Base-by-base conservation (phyloP, 306 rosid species). In the Arachis stenosperma region DNA sequence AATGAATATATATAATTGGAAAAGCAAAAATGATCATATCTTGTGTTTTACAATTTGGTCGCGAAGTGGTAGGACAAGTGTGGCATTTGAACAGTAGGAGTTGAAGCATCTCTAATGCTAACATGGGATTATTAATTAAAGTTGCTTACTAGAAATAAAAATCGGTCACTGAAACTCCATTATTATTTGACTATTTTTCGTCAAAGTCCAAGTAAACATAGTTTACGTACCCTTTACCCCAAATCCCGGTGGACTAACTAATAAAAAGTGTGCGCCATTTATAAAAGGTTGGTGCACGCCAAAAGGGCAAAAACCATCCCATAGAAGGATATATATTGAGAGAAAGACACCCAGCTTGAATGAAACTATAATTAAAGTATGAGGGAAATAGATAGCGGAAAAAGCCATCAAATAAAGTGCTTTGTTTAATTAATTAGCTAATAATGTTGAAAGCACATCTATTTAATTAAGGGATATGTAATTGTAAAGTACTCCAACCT, bases 171-270 rank as follows among this genome's bases (percentile, higher is more conserved):
- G 61, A 60, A 73, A 71, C 75, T 73, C 75, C 78, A 73, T 52
- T 22, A 52, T 51, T 7, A 51, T 72, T 61, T 17, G 42, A 79
- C 73, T 74, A 11, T 60, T 65, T 75, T 63, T 47, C 82, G 89
- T 88, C 96, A 87, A 90, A 87, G 93, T 85, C 91, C 86, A 82
- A 89, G 69, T 41, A 76, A 85, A 85, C 90, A 83, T 75, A 44
- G 40, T 75, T 69, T 63, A 33, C 37, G 37, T 33, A 81, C 83
- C 88, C 73, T 86, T 87, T 84, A 62, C 93, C 98, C 87, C 74
- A 71, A 89, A 89, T 84, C 90, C 97, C 87, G 98, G 96, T 79
- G 29, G 82, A 75, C 87, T 88, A 81, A 22, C 69, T 47, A 27
- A 71, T 9, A 64, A 81, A 83, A 75, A 77, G 64, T 52, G 61